A percentile compares a stretch with the other conserved stretches of the same genome.
These are phyloP conservation scores for Mortierella sp. DNA, from an alignment of 371 early-diverging fungal genomes.

Conservation along the genomic window DNA sequence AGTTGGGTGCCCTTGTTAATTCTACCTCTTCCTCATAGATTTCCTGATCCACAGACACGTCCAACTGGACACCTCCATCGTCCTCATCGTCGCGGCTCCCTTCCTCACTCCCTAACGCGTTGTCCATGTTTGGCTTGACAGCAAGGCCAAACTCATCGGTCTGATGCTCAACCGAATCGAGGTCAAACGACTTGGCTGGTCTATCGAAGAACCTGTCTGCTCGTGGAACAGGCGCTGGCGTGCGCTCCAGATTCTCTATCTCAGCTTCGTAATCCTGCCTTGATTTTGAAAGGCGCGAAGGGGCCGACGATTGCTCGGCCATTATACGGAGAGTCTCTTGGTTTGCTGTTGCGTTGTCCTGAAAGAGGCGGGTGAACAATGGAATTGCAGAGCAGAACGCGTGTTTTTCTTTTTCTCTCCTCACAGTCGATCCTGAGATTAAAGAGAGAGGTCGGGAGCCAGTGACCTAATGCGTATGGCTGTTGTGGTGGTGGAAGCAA, in stretches of 20 bases:
- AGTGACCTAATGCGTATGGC: too few species aligned
- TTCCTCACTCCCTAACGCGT: background rate
- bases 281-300: conserved; percentile 19
- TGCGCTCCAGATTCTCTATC: conserved; percentile 1
- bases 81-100: background rate
- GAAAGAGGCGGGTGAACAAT: too few species aligned
- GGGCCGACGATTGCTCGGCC: conserved; percentile 10
- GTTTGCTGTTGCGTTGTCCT: too few species aligned
- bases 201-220: conserved; percentile 14
- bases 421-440: too few species aligned
- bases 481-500: too few species aligned
- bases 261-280: background rate
- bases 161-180: conserved; percentile 12
- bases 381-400: too few species aligned
- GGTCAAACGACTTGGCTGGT: conserved; percentile 14
- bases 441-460: too few species aligned
- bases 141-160: conserved; percentile 18
- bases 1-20: too few species aligned
- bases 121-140: background rate
- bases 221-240: conserved; percentile 11
- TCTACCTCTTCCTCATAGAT: too few species aligned
- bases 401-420: too few species aligned
- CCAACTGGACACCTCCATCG: background rate
- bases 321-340: background rate
- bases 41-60: too few species aligned